These are phyloP conservation scores for Moricandia moricandioides DNA, from an alignment of 345 rosid species.

Conservation along the genomic window DNA sequence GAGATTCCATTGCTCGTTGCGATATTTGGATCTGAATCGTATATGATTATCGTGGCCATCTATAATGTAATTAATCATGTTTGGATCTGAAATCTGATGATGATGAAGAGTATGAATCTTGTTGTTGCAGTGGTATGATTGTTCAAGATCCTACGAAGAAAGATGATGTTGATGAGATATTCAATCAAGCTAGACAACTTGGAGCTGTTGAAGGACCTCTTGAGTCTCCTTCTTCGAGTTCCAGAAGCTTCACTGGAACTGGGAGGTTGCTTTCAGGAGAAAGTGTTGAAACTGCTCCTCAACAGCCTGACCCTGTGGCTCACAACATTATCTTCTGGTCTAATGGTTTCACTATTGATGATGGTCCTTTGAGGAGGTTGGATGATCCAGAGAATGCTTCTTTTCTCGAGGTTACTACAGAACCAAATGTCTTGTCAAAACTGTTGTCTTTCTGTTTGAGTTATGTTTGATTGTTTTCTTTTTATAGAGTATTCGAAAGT, in stretches of 20 bases:
- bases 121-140: constrained; percentile 75
- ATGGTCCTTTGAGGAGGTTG: constrained; percentile 86
- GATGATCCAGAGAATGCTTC: constrained; percentile 96
- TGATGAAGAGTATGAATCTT: background rate
- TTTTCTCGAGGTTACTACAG: constrained; percentile 67
- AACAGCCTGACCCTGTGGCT: constrained; percentile 75
- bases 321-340: constrained; percentile 93
- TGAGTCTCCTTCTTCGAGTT: constrained; percentile 73
- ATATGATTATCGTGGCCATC: background rate
- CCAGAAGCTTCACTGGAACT: constrained; percentile 80
- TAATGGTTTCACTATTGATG: constrained; percentile 90
- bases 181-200: constrained; percentile 83
- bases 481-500: constrained; percentile 81
- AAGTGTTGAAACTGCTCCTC: constrained; percentile 59
- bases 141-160: constrained; percentile 91
- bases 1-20: background rate
- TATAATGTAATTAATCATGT: background rate
- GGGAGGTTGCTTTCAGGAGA: constrained; percentile 90
- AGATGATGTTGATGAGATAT: constrained; percentile 86
- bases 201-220: constrained; percentile 94
- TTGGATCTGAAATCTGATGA: too few species aligned
- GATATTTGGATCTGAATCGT: background rate
- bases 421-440: background rate
- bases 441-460: background rate
- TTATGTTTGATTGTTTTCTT: background rate